phyloP scores from a whole-genome alignment of 2,329 filamentous ascomycete species.

The Tolypocladium capitatum region DNA sequence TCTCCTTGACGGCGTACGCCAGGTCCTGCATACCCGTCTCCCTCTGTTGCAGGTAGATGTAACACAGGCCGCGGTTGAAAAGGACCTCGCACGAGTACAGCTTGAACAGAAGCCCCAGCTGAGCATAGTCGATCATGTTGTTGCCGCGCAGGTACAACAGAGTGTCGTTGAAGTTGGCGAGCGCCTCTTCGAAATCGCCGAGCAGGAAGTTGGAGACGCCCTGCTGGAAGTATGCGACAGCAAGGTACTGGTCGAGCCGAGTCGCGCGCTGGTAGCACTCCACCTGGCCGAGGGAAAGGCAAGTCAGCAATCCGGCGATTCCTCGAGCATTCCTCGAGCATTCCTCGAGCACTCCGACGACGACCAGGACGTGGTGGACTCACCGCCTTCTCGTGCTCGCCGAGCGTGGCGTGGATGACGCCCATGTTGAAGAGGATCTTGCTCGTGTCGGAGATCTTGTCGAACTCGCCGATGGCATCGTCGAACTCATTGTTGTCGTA shows the following conservation, averaged over 20 bases:
- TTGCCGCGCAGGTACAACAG: slow-evolving; percentile 89
- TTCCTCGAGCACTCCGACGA: neutral
- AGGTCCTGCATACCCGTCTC: slow-evolving; percentile 86
- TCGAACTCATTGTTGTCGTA: slow-evolving; percentile 99
- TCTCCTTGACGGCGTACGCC: slow-evolving; percentile 82
- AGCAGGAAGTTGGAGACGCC: slow-evolving; percentile 96
- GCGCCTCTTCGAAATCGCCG: slow-evolving; percentile 90
- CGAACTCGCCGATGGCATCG: slow-evolving; percentile 70
- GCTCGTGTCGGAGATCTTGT: slow-evolving; percentile 81
- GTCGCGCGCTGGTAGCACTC: slow-evolving; percentile 91
- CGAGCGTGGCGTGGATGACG: slow-evolving; percentile 91
- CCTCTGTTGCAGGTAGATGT: slow-evolving; percentile 90
- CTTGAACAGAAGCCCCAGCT: slow-evolving; percentile 89
- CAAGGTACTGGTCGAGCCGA: slow-evolving; percentile 83
- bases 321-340: too few species aligned
- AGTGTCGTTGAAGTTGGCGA: slow-evolving; percentile 98
- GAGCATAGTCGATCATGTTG: slow-evolving; percentile 95
- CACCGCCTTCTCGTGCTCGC: slow-evolving; percentile 91
- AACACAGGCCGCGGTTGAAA: slow-evolving; percentile 94
- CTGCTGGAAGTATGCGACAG: slow-evolving; percentile 96
- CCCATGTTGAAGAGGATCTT: slow-evolving; percentile 98
- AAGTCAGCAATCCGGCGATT: slow-evolving; percentile 1
- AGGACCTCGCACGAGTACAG: slow-evolving; percentile 94
- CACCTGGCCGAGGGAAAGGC: slow-evolving; percentile 44
- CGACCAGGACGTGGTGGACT: slow-evolving; percentile 21